Evolutionary conservation across 1,284 basidiomycete species (phyloP).

Genomic region (Singerocomus rubriflavus): DNA sequence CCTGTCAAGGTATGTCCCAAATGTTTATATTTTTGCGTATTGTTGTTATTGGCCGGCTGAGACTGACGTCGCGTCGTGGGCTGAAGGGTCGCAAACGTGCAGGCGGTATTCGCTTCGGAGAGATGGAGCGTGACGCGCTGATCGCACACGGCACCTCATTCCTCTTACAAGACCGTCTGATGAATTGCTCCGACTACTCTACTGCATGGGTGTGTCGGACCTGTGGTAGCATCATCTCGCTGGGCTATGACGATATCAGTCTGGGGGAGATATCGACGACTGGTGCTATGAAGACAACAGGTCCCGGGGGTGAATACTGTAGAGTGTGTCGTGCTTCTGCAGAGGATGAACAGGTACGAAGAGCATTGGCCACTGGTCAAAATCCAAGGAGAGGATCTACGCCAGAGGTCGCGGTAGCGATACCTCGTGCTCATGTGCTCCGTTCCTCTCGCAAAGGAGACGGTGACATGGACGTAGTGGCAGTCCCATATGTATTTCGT

Average conservation of each 20-base stretch:
- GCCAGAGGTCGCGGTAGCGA: conserved; percentile 57
- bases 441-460: conserved; percentile 52
- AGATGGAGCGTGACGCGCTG: conserved; percentile 99
- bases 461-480: conserved; percentile 88
- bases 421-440: conserved; percentile 65
- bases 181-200: conserved; percentile 99
- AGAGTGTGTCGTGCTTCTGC: conserved; percentile 78
- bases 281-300: conserved; percentile 50
- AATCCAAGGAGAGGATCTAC: conserved; percentile 36
- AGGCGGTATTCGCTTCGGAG: conserved; percentile 98
- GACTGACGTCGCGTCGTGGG: conserved; percentile 5
- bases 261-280: conserved; percentile 61
- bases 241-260: conserved; percentile 87
- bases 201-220: conserved; percentile 97
- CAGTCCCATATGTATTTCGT: conserved; percentile 93
- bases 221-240: conserved; percentile 92
- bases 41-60: neutral
- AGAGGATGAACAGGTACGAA: conserved; percentile 54
- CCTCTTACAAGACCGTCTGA: conserved; percentile 95
- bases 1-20: conserved; percentile 81
- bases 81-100: conserved; percentile 92
- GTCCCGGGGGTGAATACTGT: conserved; percentile 86
- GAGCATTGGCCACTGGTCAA: conserved; percentile 50
- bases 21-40: neutral
- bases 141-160: conserved; percentile 99